Evolutionary conservation across 2,329 filamentous ascomycete genomes (phyloP), one percentile per base, ranked within the genome.

Genomic region (Trichoderma hamatum): DNA sequence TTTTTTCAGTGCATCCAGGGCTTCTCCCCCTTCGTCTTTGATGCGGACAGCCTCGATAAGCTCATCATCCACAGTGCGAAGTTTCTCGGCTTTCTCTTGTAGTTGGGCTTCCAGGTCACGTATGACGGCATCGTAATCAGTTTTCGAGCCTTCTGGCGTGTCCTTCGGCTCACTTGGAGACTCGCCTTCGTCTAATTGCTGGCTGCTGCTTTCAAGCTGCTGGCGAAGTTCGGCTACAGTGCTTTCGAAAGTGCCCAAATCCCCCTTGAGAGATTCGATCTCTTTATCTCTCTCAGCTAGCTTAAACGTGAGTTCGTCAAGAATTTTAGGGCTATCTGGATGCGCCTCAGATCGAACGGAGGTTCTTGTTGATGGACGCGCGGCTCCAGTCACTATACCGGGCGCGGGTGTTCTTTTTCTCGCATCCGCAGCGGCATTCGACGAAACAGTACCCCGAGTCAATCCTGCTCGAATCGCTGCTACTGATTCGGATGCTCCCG

Each of bases 251-350:
- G 83, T 78, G 69, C 83, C 79, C 60, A 90, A 83, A 73, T 90
- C 84, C 6, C 82, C 80, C 76, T 86, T 88, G 34, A 90, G 82
- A 14, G 84, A 78, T 66, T 85, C 82, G 11, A 90, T 85, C 74
- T 89, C 85, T 7, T 82, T 77, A 74, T 90, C 87, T 71, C 86
- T 88, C 36, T 86, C 83, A 5, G 82, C 81, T 26, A 90, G 80
- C 78, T 89, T 89, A 9, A 81, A 77, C 80, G 88, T 90, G 54
- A 90, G 81, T 56, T 87, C 84, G 61, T 90, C 88, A 3, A 87
- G 79, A 73, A 88, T 87, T 78, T 87, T 89, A 24, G 83, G 76
- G 9, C 79, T 72, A 13, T 83, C 81, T 19, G 81, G 76, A 26
- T 82, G 80, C 39, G 81, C 77, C 52, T 80, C 79, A 5, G 80